Evolutionary conservation across 352 stramenopile genomes (phyloP).

Genomic region (Peronospora belbahrii): DNA sequence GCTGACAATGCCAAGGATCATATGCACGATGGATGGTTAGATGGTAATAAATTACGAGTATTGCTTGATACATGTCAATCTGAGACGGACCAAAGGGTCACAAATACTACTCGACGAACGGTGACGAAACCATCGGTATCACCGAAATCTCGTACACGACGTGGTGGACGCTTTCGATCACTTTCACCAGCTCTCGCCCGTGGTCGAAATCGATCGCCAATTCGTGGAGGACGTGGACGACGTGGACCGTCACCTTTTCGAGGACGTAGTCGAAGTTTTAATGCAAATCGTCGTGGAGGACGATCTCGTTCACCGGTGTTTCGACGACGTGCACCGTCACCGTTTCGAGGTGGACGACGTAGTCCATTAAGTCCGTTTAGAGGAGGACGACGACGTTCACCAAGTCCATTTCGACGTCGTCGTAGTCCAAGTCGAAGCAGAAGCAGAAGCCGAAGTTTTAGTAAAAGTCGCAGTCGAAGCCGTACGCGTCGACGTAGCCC

Average conservation of each 20-base stretch:
- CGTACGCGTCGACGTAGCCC: slow-evolving; percentile 17
- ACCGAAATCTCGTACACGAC: slow-evolving; percentile 13
- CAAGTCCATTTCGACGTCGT: slow-evolving; percentile 30
- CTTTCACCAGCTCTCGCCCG: slow-evolving; percentile 8
- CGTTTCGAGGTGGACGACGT: slow-evolving; percentile 29
- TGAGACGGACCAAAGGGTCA: slow-evolving; percentile 1
- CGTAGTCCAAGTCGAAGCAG: slow-evolving; percentile 24
- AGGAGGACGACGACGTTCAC: slow-evolving; percentile 26
- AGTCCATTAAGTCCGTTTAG: slow-evolving; percentile 11
- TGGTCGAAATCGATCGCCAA: slow-evolving; percentile 14
- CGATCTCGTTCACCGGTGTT: slow-evolving; percentile 34
- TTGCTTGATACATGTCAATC: slow-evolving; percentile 12
- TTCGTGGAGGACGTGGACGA: slow-evolving; percentile 11
- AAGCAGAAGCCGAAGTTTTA: slow-evolving; percentile 24
- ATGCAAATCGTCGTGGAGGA: slow-evolving; percentile 14
- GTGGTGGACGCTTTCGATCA: slow-evolving; percentile 16
- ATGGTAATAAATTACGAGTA: slow-evolving; percentile 72
- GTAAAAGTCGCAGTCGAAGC: slow-evolving; percentile 15
- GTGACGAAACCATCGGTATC: slow-evolving; percentile 17
- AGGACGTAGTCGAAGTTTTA: slow-evolving; percentile 33
- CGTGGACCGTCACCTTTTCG: slow-evolving; percentile 43
- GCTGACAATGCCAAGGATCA: slow-evolving; percentile 53
- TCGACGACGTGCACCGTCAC: slow-evolving; percentile 33
- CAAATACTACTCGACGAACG: not conserved
- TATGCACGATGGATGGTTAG: slow-evolving; percentile 82